Conservation (phyloP, 306 rosid genomes). For the Malus asiatica region DNA sequence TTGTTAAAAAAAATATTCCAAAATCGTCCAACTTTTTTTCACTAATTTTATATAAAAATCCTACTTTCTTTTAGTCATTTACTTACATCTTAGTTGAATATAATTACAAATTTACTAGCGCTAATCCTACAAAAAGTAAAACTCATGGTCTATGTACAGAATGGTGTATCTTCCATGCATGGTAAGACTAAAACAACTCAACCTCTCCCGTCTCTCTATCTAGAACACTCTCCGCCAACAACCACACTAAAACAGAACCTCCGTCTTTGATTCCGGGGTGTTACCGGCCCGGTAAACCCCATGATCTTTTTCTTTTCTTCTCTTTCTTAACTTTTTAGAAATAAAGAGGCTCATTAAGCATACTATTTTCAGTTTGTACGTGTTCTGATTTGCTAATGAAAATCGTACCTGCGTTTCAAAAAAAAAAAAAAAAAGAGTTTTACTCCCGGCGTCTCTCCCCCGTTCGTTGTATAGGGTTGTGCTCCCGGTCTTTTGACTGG, state of each 20-base stretch:
- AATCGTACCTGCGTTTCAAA: too few relatives aligned
- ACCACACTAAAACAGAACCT: too few relatives aligned
- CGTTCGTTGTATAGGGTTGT: neutral
- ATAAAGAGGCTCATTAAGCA: too few relatives aligned
- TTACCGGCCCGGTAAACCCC: neutral
- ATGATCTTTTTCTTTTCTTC: neutral
- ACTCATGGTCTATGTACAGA: neutral
- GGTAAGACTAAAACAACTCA: neutral
- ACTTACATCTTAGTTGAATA: neutral
- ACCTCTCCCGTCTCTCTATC: too few relatives aligned
- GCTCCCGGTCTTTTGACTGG: too few relatives aligned
- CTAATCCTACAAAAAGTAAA: neutral
- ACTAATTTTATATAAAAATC: neutral
- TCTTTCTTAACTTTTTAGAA: neutral
- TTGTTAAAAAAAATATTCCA: too few relatives aligned
- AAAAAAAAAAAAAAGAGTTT: too few relatives aligned
- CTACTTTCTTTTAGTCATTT: neutral
- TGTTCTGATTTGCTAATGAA: too few relatives aligned
- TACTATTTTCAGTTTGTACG: too few relatives aligned
- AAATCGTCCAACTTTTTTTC: neutral
- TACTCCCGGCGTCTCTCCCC: neutral
- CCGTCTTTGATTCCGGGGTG: too few relatives aligned
- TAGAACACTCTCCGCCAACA: too few relatives aligned
- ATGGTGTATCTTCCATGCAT: neutral
- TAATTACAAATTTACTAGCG: too few relatives aligned